These are phyloP conservation scores for Zalaria sp. DNA, from an alignment of 2,329 filamentous ascomycete genomes.

Conservation along the genomic window DNA sequence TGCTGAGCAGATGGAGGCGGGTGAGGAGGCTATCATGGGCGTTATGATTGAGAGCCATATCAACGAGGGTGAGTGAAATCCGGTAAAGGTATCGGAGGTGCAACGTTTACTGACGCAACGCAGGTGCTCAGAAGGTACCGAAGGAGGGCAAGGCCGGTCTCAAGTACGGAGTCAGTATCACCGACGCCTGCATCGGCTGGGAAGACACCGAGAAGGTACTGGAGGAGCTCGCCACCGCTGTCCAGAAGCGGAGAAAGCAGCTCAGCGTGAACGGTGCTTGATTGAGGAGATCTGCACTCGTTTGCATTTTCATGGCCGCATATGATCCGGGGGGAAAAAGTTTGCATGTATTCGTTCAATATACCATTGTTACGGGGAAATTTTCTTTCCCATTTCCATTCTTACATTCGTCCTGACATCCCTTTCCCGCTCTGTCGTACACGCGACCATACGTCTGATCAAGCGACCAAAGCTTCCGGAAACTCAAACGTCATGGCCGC, in stretches of 20 bases:
- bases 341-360: too few relatives aligned
- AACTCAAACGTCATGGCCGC: neutral
- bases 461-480: too few relatives aligned
- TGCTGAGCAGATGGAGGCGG: slow-evolving; percentile 70
- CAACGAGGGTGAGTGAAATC: slow-evolving; percentile 57
- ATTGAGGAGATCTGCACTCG: neutral
- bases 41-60: slow-evolving; percentile 99
- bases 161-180: slow-evolving; percentile 91
- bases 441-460: too few relatives aligned
- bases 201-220: slow-evolving; percentile 73
- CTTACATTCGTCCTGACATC: too few relatives aligned
- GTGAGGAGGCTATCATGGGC: slow-evolving; percentile 81
- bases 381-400: too few relatives aligned
- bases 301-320: too few relatives aligned
- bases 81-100: neutral
- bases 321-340: too few relatives aligned
- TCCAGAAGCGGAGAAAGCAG: slow-evolving; percentile 54
- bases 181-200: slow-evolving; percentile 94
- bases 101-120: slow-evolving; percentile 3
- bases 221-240: slow-evolving; percentile 62
- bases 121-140: slow-evolving; percentile 81
- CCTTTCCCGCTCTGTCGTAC: too few relatives aligned
- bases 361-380: too few relatives aligned
- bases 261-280: slow-evolving; percentile 4
- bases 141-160: slow-evolving; percentile 71